A percentile compares a stretch with the other conserved stretches of the same genome.
These are phyloP conservation scores for Kockovaella imperatae DNA, from an alignment of 768 basidiomycete species.

Conservation along the genomic window DNA sequence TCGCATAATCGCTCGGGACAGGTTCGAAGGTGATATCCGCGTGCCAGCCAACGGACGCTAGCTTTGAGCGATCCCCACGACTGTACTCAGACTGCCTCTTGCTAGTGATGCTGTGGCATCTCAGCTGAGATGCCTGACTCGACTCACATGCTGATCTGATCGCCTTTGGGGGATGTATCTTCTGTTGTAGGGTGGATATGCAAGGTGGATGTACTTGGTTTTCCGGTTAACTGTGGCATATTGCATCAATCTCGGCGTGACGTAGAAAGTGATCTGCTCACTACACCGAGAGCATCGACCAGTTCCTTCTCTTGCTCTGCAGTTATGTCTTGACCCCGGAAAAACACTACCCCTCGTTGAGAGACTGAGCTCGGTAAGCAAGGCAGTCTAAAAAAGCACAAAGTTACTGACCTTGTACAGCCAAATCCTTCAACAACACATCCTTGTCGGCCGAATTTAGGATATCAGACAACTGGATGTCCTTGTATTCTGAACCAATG, in stretches of 20 bases:
- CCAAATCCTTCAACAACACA: neutral
- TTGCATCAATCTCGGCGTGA: neutral
- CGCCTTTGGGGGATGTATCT: conserved; percentile 50
- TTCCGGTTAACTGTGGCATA: conserved; percentile 42
- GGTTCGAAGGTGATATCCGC: conserved; percentile 58
- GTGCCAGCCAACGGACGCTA: conserved; percentile 44
- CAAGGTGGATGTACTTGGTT: conserved; percentile 50
- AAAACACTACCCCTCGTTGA: conserved; percentile 59
- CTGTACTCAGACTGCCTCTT: neutral
- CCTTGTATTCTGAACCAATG: neutral
- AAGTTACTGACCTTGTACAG: neutral
- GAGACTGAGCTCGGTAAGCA: conserved; percentile 23
- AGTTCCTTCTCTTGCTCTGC: conserved; percentile 53
- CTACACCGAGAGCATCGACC: conserved; percentile 50
- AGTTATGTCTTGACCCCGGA: conserved; percentile 50
- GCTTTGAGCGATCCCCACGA: neutral
- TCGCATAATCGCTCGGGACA: conserved; percentile 57
- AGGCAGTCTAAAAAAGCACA: too few relatives aligned
- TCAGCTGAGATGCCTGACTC: neutral
- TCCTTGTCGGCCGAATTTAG: neutral
- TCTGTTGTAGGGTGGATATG: conserved; percentile 57
- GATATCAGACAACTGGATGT: neutral
- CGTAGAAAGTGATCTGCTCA: too few relatives aligned
- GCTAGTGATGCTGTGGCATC: neutral
- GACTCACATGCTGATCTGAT: conserved; percentile 48